A percentile compares a stretch with the other conserved stretches of the same genome.
Evolutionary conservation across 805 yeast genomes (phyloP).

Genomic region (Hanseniaspora thailandica): DNA sequence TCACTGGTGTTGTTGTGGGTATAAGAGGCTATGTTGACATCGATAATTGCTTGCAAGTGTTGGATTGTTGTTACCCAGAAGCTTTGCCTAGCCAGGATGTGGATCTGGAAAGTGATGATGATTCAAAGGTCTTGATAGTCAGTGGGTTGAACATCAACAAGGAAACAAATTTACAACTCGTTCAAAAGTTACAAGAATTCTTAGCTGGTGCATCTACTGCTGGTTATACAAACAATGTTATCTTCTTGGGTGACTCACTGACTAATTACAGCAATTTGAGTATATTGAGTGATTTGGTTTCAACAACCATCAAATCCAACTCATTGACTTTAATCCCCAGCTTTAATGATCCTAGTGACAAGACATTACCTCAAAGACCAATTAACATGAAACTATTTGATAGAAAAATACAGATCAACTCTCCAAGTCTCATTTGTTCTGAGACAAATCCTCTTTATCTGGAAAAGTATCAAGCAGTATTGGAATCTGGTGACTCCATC

Average conservation of each 20-base stretch:
- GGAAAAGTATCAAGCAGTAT: conserved; percentile 50
- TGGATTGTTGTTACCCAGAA: conserved; percentile 66
- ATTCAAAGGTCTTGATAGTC: conserved; percentile 52
- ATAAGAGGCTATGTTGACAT: conserved; percentile 74
- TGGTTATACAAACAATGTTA: conserved; percentile 48
- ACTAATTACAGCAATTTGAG: conserved; percentile 43
- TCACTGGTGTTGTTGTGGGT: conserved; percentile 84
- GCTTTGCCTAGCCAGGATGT: conserved; percentile 40
- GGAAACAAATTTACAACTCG: conserved; percentile 32
- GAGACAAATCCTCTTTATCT: conserved; percentile 66
- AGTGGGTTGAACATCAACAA: conserved; percentile 62
- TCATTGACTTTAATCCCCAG: conserved; percentile 83
- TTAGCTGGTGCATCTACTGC: conserved; percentile 65
- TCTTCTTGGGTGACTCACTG: conserved; percentile 19
- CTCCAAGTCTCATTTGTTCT: conserved; percentile 31
- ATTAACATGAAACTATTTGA: conserved; percentile 66
- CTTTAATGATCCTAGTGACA: conserved; percentile 68
- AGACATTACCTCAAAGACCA: conserved; percentile 79
- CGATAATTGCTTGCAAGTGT: conserved; percentile 72
- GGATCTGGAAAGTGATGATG: conserved; percentile 17
- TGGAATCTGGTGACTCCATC: conserved; percentile 76
- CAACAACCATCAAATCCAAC: conserved; percentile 44
- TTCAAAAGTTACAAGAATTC: conserved; percentile 55
- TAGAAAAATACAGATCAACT: conserved; percentile 31
- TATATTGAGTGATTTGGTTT: conserved; percentile 48